phyloP scores from a whole-genome alignment of 83 land plant genomes.

The Picea abies region DNA sequence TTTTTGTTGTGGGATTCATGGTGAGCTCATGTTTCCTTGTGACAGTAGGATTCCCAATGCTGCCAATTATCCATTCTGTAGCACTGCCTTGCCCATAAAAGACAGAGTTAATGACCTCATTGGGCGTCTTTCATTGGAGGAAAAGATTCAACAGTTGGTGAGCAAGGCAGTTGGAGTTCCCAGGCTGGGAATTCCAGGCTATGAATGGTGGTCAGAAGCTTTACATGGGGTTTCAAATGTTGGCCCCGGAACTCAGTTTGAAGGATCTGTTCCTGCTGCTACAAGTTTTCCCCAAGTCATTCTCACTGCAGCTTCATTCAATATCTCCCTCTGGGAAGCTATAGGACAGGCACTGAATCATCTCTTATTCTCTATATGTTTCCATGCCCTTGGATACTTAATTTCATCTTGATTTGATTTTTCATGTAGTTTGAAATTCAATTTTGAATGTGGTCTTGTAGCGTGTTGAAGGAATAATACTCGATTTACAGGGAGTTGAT shows the following conservation, averaged over 20 bases:
- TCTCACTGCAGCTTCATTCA: slow-evolving; percentile 77
- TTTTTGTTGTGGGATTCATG: no score
- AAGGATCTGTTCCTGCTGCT: slow-evolving; percentile 46
- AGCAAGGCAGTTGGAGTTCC: slow-evolving; percentile 65
- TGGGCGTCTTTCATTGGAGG: slow-evolving; percentile 57
- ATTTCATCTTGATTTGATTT: no score
- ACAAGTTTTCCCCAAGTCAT: slow-evolving; percentile 76
- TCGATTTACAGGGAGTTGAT: no score
- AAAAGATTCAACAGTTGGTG: slow-evolving; percentile 68
- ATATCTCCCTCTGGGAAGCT: slow-evolving; percentile 53
- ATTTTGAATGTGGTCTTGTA: no score
- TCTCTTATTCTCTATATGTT: no score
- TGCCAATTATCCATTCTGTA: slow-evolving; percentile 46
- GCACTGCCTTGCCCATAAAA: slow-evolving; percentile 23
- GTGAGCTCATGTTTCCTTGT: neutral
- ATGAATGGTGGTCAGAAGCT: slow-evolving; percentile 97
- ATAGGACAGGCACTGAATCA: slow-evolving; percentile 61
- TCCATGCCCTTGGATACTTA: no score
- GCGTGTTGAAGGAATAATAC: no score
- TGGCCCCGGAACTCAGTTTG: slow-evolving; percentile 63
- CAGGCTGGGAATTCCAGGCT: slow-evolving; percentile 64
- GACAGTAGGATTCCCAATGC: neutral
- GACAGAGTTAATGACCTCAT: slow-evolving; percentile 61
- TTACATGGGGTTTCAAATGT: slow-evolving; percentile 82
- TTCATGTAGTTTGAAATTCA: no score